A percentile compares a stretch with the other conserved stretches of the same genome.
Conservation (phyloP, 768 basidiomycete species). For the Termitomyces sp. region DNA sequence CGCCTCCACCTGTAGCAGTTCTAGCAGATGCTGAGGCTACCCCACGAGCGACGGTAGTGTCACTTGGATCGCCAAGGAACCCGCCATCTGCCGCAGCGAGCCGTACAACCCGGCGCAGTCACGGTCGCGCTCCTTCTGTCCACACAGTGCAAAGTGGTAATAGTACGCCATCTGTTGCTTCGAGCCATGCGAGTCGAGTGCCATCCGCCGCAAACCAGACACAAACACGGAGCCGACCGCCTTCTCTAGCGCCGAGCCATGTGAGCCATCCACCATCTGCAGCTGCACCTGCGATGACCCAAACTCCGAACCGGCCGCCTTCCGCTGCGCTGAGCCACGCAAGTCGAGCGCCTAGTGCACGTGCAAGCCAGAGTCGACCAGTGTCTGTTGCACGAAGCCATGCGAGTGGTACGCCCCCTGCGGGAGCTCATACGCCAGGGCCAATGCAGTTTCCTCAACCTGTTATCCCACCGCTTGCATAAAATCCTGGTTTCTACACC, state of each 20-base stretch:
- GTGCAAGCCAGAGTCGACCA: background rate
- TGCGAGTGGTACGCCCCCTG: background rate
- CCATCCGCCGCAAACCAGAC: background rate
- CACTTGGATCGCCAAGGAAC: background rate
- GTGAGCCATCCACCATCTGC: background rate
- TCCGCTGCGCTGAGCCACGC: background rate
- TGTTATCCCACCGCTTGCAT: background rate
- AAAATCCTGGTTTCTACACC: background rate
- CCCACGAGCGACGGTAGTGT: background rate
- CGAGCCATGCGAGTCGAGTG: background rate
- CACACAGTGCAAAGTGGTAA: background rate
- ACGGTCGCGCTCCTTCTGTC: background rate
- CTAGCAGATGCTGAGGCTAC: background rate
- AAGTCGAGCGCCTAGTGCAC: background rate
- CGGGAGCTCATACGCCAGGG: background rate
- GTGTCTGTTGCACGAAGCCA: background rate
- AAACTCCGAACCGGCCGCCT: background rate
- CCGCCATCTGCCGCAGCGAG: constrained; percentile 1
- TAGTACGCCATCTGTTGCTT: background rate
- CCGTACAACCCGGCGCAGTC: background rate
- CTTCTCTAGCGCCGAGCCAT: background rate
- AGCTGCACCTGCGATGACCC: background rate
- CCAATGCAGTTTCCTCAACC: background rate
- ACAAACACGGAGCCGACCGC: background rate
- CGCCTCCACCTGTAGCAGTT: background rate